Base-by-base conservation (phyloP, 2,329 filamentous ascomycete genomes). In the Xylariaceae sp. region DNA sequence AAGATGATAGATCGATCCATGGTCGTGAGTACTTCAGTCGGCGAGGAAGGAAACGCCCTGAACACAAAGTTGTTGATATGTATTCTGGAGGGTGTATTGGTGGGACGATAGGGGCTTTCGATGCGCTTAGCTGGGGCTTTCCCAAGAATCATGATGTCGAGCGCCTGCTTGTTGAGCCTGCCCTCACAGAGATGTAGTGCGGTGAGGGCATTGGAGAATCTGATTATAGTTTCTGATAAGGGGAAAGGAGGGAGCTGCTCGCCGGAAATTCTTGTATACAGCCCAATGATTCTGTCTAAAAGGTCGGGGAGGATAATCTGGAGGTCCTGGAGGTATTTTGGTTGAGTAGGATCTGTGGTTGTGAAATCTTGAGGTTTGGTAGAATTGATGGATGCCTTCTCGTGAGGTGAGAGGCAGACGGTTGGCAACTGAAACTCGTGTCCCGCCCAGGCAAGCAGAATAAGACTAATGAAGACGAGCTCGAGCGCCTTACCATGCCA, bases 401-500 rank as follows among this genome's bases (percentile, higher is more conserved):
- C 80, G 29, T 73, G 80, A 60, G 68, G 74, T 54, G 72, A 76
- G 61, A 72, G 74, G 58, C 82, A 80, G 12, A 86, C 71, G 7
- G 74, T 70, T 2, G 83, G 83, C n/a, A 94, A 80, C 64, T 86
- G 80, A 64, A 97, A 97, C 66, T 94, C 88, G 64, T 92, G 77
- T 3, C 86, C 87, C 37, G 86, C 82, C 88, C 91, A 96, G 32
- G 85, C 88, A 58, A 95, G 83, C 64, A 97, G 81, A 41, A 97
- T 68, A 62, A 97, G 79, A 66, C 87, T 90, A 30, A 95, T 79
- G 46, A 94, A 75, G 57, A 95, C 89, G 31, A 91, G 84, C 68
- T 99, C 95, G 26, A 99, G 77, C 1, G 90, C 91, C 72, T 97
- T 97, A 19, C 89, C 94, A 72, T 96, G 90, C 92, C 94, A 99